phyloP scores from a whole-genome alignment of 164 flowering plant genomes.

The Magnolia officinalis region DNA sequence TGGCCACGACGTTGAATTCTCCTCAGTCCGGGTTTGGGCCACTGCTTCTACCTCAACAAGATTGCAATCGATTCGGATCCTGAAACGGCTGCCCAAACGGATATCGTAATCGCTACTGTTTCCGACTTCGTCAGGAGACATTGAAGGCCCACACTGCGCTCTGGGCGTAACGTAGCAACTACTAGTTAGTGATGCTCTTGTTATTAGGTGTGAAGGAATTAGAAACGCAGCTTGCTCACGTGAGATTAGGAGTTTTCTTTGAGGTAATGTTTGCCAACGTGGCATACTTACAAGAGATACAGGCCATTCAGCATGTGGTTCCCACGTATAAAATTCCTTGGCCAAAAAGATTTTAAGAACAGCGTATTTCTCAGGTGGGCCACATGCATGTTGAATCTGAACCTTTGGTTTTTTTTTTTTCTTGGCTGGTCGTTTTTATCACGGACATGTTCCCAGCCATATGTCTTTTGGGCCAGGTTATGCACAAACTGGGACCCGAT shows the following conservation, averaged over 20 bases:
- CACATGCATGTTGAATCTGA: too few relatives aligned
- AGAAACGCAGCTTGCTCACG: not conserved
- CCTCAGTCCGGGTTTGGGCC: slow-evolving; percentile 43
- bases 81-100: slow-evolving; percentile 33
- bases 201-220: not conserved
- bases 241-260: not conserved
- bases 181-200: not conserved
- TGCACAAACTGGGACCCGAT: too few relatives aligned
- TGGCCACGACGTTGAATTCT: slow-evolving; percentile 55
- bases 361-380: too few relatives aligned
- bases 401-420: too few relatives aligned
- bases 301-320: too few relatives aligned
- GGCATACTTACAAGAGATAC: not conserved
- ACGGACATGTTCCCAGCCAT: too few relatives aligned
- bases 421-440: too few relatives aligned
- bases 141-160: slow-evolving; percentile 9
- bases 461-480: too few relatives aligned
- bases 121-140: slow-evolving; percentile 43
- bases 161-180: not conserved
- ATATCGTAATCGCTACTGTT: slow-evolving; percentile 36
- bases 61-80: slow-evolving; percentile 63
- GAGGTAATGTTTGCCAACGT: not conserved
- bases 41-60: slow-evolving; percentile 70
- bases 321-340: too few relatives aligned
- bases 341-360: too few relatives aligned